Evolutionary conservation across 2,329 filamentous ascomycete species (phyloP).

Genomic region (Dactylellina drechsleri): DNA sequence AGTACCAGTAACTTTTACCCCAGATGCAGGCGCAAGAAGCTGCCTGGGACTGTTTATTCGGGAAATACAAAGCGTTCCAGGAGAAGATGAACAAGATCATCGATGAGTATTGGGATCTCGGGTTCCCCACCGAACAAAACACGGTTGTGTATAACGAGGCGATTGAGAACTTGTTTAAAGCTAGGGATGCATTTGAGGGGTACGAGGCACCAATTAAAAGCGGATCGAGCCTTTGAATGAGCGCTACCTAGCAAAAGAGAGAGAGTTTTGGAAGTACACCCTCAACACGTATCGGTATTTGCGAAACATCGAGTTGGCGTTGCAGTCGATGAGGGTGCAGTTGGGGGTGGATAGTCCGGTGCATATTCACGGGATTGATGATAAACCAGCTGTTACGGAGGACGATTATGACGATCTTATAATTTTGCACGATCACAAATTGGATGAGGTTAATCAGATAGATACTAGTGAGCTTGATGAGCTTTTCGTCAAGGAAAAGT

Average conservation of each 20-base stretch:
- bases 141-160: not conserved
- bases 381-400: not conserved
- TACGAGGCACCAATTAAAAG: not conserved
- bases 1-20: too few relatives aligned
- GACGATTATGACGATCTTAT: slow-evolving; percentile 14
- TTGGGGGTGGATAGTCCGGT: slow-evolving; percentile 22
- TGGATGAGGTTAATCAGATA: not conserved
- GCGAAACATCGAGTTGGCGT: slow-evolving; percentile 13
- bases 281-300: slow-evolving; percentile 9
- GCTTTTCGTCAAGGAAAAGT: not conserved
- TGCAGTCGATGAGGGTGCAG: slow-evolving; percentile 7
- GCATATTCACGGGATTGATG: slow-evolving; percentile 13
- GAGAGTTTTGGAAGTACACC: slow-evolving; percentile 12
- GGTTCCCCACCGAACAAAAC: not conserved
- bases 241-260: slow-evolving; percentile 10
- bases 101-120: slow-evolving; percentile 2
- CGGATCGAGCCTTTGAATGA: not conserved
- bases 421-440: not conserved
- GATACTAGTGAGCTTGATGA: not conserved
- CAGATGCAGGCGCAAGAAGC: not conserved
- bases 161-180: not conserved
- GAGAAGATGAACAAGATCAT: not conserved
- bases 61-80: not conserved
- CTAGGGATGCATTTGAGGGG: not conserved
- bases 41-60: not conserved